Percentiles rank a stretch among this genome's conserved stretches.
These are phyloP conservation scores for Microdochium nivale DNA, from an alignment of 2,329 filamentous ascomycete species.

Conservation along the genomic window DNA sequence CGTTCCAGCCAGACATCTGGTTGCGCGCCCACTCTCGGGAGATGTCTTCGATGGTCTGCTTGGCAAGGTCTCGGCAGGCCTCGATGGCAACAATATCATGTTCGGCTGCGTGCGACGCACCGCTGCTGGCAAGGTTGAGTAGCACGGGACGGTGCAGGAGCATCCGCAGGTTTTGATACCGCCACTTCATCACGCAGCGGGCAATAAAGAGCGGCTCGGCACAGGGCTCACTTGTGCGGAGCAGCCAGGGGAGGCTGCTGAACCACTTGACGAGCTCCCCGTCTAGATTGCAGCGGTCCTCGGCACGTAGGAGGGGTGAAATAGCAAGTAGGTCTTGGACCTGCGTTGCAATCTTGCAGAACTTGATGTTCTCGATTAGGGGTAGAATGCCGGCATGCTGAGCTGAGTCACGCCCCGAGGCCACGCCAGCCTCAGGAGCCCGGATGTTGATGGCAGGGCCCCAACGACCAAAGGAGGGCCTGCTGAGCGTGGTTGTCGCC, in stretches of 20 bases:
- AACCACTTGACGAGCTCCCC: constrained; percentile 64
- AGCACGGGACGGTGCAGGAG: constrained; percentile 67
- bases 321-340: constrained; percentile 70
- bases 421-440: constrained; percentile 45
- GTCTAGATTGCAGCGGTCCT: constrained; percentile 60
- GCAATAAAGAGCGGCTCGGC: constrained; percentile 63
- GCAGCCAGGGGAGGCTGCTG: constrained; percentile 57
- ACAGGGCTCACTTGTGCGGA: constrained; percentile 57
- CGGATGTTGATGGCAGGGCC: constrained; percentile 60
- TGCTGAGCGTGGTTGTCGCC: constrained; percentile 62
- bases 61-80: constrained; percentile 60
- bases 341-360: constrained; percentile 69
- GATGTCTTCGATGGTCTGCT: constrained; percentile 65
- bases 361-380: constrained; percentile 67
- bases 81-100: constrained; percentile 62
- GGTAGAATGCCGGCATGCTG: constrained; percentile 61
- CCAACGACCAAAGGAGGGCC: constrained; percentile 61
- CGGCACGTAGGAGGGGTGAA: constrained; percentile 55
- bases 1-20: constrained; percentile 74
- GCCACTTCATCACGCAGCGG: constrained; percentile 72
- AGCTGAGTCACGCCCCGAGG: constrained; percentile 37
- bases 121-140: constrained; percentile 53
- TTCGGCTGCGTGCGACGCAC: constrained; percentile 38
- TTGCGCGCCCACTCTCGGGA: constrained; percentile 61
- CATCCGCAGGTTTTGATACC: constrained; percentile 70